These are phyloP conservation scores for Rhododendron kiyosumense DNA, from an alignment of 148 eudicot genomes.

Conservation along the genomic window DNA sequence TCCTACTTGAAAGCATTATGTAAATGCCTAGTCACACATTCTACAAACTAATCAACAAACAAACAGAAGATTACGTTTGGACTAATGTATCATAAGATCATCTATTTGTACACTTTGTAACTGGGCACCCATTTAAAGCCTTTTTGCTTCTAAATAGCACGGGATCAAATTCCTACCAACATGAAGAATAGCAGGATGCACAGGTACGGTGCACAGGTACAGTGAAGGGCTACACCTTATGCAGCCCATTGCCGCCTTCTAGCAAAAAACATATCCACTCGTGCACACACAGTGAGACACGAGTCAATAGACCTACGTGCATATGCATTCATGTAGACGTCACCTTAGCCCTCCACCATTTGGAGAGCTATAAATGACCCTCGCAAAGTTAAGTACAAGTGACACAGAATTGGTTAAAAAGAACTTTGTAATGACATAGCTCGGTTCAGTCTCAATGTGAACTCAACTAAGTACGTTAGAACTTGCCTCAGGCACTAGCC, in stretches of 20 bases:
- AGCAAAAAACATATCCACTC: neutral
- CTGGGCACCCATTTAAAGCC: neutral
- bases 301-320: neutral
- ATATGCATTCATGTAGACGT: neutral
- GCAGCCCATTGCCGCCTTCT: slow-evolving; percentile 1
- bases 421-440: neutral
- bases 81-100: neutral
- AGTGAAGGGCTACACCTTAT: neutral
- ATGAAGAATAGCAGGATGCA: neutral
- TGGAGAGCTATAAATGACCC: neutral
- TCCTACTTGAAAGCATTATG: neutral
- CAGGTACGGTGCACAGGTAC: neutral
- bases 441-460: neutral
- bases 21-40: neutral
- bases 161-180: neutral
- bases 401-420: neutral
- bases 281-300: neutral
- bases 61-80: neutral
- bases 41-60: neutral
- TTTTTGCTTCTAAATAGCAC: neutral
- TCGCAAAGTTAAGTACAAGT: neutral
- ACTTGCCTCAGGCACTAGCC: neutral
- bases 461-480: neutral
- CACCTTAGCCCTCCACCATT: neutral
- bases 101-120: neutral